These are phyloP conservation scores for Calycina marina DNA, from an alignment of 2,329 filamentous ascomycete genomes.

Conservation along the genomic window DNA sequence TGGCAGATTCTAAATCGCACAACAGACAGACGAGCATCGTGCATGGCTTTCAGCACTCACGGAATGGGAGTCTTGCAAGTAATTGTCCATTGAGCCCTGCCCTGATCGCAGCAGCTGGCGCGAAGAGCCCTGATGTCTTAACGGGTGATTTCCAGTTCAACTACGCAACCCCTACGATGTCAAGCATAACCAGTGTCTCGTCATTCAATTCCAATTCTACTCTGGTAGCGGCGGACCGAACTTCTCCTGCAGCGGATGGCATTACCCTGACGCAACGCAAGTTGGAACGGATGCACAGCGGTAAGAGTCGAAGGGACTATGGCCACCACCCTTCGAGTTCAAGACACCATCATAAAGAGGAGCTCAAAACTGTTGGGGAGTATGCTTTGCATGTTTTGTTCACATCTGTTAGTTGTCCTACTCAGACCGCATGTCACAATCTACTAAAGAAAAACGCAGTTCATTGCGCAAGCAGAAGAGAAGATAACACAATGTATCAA, in stretches of 20 bases:
- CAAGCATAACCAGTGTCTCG: conserved; percentile 15
- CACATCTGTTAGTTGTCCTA: conserved; percentile 52
- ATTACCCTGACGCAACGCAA: conserved; percentile 34
- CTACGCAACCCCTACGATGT: conserved; percentile 14
- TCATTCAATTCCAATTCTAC: conserved; percentile 21
- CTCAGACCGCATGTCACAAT: conserved; percentile 1
- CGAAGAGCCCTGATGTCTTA: conserved; percentile 19
- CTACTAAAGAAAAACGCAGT: conserved; percentile 35
- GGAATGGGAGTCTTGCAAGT: conserved; percentile 77
- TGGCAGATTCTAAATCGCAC: conserved; percentile 46
- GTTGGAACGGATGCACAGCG: conserved; percentile 46
- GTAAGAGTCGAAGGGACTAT: conserved; percentile 59
- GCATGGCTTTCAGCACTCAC: conserved; percentile 82
- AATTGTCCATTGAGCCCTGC: conserved; percentile 80
- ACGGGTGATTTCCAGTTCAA: conserved; percentile 19
- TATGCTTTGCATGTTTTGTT: conserved; percentile 95
- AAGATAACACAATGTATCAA: conserved; percentile 85
- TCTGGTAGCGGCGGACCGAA: conserved; percentile 19
- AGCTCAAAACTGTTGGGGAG: conserved; percentile 89
- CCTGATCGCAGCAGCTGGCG: conserved; percentile 57
- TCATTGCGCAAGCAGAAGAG: conserved; percentile 91
- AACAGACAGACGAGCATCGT: conserved; percentile 96
- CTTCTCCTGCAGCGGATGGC: conserved; percentile 30
- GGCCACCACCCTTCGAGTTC: conserved; percentile 51
- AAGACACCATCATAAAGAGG: conserved; percentile 50